These are phyloP conservation scores for Mitosporidium daphniae DNA, from an alignment of 371 early-diverging fungal species.

Conservation along the genomic window DNA sequence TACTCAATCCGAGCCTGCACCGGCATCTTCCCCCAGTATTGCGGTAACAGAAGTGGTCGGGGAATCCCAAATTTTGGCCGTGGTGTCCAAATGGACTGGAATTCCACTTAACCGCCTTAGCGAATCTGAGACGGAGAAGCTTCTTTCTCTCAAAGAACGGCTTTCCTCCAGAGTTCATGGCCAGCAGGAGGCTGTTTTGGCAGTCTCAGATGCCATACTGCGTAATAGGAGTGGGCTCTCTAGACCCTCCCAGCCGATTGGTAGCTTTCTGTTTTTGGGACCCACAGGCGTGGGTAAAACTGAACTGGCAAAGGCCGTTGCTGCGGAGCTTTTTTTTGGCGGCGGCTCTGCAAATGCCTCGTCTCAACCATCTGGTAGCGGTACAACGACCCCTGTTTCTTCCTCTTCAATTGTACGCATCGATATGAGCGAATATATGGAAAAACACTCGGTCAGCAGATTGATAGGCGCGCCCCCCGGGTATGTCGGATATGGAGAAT, in stretches of 20 bases:
- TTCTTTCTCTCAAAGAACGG: slow-evolving; percentile 16
- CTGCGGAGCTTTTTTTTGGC: slow-evolving; percentile 31
- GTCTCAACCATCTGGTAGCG: slow-evolving; percentile 10
- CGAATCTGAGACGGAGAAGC: slow-evolving; percentile 22
- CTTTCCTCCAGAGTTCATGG: slow-evolving; percentile 27
- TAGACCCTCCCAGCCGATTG: slow-evolving; percentile 20
- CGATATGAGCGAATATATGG: slow-evolving; percentile 46
- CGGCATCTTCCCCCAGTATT: slow-evolving; percentile 5
- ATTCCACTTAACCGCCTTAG: slow-evolving; percentile 29
- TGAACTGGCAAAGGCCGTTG: slow-evolving; percentile 33
- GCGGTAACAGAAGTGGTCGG: slow-evolving; percentile 4
- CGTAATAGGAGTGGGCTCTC: slow-evolving; percentile 26
- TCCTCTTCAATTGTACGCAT: slow-evolving; percentile 29
- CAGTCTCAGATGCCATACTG: slow-evolving; percentile 25
- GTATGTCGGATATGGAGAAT: slow-evolving; percentile 31
- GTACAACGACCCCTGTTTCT: slow-evolving; percentile 12
- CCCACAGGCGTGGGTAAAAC: slow-evolving; percentile 53
- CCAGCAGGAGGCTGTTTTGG: slow-evolving; percentile 27
- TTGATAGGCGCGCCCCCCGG: slow-evolving; percentile 42
- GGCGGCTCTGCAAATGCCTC: slow-evolving; percentile 16
- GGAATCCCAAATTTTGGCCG: slow-evolving; percentile 23
- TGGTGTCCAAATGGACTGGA: slow-evolving; percentile 32
- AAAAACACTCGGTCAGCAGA: slow-evolving; percentile 24
- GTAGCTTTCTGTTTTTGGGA: slow-evolving; percentile 39
- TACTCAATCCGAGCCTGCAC: slow-evolving; percentile 8